phyloP scores from a whole-genome alignment of 78 protist species.

The Tieghemostelium lacteum region DNA sequence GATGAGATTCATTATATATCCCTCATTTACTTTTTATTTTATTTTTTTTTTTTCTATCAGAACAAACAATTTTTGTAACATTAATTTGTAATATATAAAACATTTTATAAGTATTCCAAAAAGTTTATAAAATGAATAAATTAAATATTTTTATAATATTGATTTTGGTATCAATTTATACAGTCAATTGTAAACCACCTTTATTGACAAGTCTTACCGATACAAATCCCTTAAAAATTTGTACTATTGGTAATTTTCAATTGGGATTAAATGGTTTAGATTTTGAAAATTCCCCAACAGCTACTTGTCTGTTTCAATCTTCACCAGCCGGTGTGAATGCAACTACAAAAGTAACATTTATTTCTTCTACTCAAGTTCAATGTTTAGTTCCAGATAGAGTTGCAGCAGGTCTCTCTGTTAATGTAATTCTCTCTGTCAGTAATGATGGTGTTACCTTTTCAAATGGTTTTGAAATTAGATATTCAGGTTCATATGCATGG shows the following conservation, averaged over 20 bases:
- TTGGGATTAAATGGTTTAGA: background rate
- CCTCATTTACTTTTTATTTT: no score
- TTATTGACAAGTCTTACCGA: background rate
- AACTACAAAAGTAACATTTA: background rate
- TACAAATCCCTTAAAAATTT: background rate
- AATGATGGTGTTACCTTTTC: slow-evolving; percentile 13
- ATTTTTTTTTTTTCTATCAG: no score
- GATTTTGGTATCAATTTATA: no score
- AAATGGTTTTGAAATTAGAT: slow-evolving; percentile 13
- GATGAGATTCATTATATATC: no score
- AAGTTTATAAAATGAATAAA: no score
- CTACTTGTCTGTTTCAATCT: background rate
- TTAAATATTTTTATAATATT: no score
- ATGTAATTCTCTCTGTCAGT: background rate
- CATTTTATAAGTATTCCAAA: no score
- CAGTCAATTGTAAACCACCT: no score
- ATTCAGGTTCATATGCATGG: slow-evolving; percentile 15
- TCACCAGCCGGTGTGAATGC: background rate
- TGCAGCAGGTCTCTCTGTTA: background rate
- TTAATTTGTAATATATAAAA: no score
- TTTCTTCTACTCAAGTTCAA: background rate
- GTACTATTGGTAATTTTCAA: slow-evolving; percentile 11
- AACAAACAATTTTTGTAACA: no score
- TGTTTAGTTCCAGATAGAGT: slow-evolving; percentile 23
- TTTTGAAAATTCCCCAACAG: background rate